A percentile compares a stretch with the other conserved stretches of the same genome.
Evolutionary conservation across 345 rosid genomes (phyloP).

Genomic region (Firmiana major): DNA sequence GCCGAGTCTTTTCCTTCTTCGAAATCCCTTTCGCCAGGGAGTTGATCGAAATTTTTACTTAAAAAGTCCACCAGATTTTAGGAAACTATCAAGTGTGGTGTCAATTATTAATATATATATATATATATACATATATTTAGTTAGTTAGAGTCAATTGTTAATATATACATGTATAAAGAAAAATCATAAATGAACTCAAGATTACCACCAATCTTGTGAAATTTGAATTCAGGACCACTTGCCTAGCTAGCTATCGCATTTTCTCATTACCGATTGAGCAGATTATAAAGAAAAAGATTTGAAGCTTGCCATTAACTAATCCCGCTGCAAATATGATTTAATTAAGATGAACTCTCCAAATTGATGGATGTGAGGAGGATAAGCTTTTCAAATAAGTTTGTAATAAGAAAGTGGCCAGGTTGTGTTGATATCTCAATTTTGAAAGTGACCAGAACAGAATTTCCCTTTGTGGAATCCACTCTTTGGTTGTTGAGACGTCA

Average conservation of each 20-base stretch:
- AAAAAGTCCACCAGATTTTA: too few species aligned
- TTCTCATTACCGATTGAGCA: not conserved
- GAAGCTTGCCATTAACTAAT: not conserved
- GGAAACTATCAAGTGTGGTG: too few species aligned
- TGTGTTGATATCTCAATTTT: conserved; percentile 16
- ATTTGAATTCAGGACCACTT: not conserved
- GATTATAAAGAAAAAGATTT: not conserved
- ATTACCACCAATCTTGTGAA: not conserved
- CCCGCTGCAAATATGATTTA: not conserved
- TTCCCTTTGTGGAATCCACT: not conserved
- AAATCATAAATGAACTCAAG: not conserved
- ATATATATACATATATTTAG: too few species aligned
- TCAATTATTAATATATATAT: not conserved
- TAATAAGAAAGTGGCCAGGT: conserved; percentile 13
- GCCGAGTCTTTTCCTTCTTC: too few species aligned
- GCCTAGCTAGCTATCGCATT: not conserved
- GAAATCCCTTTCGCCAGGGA: not conserved
- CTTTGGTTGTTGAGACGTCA: conserved; percentile 17
- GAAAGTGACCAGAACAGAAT: conserved; percentile 19
- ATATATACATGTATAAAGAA: not conserved
- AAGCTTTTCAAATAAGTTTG: conserved; percentile 18
- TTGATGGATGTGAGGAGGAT: conserved; percentile 17
- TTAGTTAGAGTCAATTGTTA: too few species aligned
- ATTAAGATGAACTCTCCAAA: conserved; percentile 27
- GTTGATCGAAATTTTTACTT: not conserved